These are phyloP conservation scores for Globisporangium uncinulatum DNA, from an alignment of 352 stramenopile genomes.

Conservation along the genomic window DNA sequence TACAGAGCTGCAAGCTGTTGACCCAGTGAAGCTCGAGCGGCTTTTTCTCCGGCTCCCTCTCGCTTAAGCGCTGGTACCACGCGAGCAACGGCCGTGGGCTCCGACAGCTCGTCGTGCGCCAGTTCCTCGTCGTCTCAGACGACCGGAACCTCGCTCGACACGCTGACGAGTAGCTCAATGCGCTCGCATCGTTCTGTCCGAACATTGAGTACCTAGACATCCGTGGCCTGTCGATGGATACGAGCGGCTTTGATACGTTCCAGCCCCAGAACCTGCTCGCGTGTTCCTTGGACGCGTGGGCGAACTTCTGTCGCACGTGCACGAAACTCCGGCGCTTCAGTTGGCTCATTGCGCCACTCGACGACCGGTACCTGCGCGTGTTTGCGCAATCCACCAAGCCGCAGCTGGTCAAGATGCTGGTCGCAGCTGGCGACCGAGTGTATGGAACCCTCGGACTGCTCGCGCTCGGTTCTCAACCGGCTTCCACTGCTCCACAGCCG, in stretches of 20 bases:
- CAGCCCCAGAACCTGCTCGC: conserved; percentile 3
- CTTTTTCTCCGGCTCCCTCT: conserved; percentile 2
- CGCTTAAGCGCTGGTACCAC: conserved; percentile 9
- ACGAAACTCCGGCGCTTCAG: conserved; percentile 1
- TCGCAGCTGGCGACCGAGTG: not conserved
- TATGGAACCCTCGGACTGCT: not conserved
- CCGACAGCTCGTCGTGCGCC: conserved; percentile 15
- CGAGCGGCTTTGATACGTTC: conserved; percentile 3
- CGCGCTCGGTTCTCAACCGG: conserved; percentile 4
- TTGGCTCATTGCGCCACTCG: not conserved
- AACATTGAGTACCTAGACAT: conserved; percentile 16
- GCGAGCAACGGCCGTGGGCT: conserved; percentile 6
- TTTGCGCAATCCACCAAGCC: not conserved
- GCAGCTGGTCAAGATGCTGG: not conserved
- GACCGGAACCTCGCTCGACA: not conserved
- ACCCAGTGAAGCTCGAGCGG: not conserved
- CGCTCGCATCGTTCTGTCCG: conserved; percentile 10
- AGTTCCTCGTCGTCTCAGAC: conserved; percentile 1
- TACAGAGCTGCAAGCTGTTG: not conserved
- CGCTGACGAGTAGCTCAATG: conserved; percentile 11
- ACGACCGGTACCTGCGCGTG: not conserved
- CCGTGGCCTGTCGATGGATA: conserved; percentile 2
- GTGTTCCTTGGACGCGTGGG: conserved; percentile 1
- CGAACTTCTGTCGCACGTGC: conserved; percentile 3
- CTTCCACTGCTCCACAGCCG: not conserved